phyloP scores from a whole-genome alignment of 179 eudicot species.

The Sideroxylon spinosum region DNA sequence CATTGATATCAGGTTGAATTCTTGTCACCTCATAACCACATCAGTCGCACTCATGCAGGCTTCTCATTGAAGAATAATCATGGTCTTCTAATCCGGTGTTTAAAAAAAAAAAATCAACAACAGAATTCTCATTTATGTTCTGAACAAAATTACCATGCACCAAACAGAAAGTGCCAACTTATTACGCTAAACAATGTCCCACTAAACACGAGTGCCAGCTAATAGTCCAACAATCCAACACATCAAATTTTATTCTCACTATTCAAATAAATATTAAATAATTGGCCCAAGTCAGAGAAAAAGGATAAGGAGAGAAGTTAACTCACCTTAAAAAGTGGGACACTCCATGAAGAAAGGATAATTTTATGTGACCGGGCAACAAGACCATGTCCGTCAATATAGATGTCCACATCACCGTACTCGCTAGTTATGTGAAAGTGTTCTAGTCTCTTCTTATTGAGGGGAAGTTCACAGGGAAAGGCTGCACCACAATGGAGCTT shows the following conservation, averaged over 20 bases:
- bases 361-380: slow-evolving; percentile 63
- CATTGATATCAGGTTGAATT: background rate
- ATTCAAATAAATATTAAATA: background rate
- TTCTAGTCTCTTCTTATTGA: slow-evolving; percentile 44
- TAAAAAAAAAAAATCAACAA: background rate
- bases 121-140: background rate
- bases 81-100: background rate
- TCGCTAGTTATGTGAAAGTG: slow-evolving; percentile 40
- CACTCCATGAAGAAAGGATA: slow-evolving; percentile 79
- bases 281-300: slow-evolving; percentile 11
- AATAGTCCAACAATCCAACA: background rate
- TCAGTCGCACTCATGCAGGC: background rate
- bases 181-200: background rate
- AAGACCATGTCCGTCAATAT: slow-evolving; percentile 52
- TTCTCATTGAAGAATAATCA: background rate
- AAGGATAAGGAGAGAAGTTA: background rate
- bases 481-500: slow-evolving; percentile 42
- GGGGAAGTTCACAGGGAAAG: slow-evolving; percentile 63
- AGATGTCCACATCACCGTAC: slow-evolving; percentile 68
- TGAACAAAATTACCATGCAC: background rate
- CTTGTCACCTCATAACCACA: background rate
- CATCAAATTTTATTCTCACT: background rate
- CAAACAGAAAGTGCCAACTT: slow-evolving; percentile 5
- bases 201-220: background rate
- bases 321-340: slow-evolving; percentile 81